Evolutionary conservation across 345 rosid genomes (phyloP), one percentile per base, ranked within the genome.

Genomic region (Hibiscus syriacus): DNA sequence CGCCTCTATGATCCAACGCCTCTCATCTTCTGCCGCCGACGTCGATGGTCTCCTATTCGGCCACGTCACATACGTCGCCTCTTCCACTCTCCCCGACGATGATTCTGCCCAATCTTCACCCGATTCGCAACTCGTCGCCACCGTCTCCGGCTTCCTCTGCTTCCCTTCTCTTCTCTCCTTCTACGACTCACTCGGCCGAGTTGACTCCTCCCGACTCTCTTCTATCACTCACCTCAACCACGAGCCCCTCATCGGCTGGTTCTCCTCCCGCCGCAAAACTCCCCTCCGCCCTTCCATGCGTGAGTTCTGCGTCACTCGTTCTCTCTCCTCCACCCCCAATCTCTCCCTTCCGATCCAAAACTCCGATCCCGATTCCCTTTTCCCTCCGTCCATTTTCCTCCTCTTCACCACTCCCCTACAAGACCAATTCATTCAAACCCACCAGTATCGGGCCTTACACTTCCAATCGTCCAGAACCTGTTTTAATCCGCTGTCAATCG

Each of bases 11-110:
- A 77, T 93, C 69, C 97, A 93, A 58, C 85, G 94, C 41, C 74
- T 82, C 26, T 79, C 90, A 38, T 79, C 97, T 38, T 83, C 92
- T 5, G 71, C 79, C 6, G 84, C 87, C 19, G 91, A 93, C 77
- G 82, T 77, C 22, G 96, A 90, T 70, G 97, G 98, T 66, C 85
- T 93, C 43, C 74, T 93, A 62, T 89, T 84, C 78, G 98, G 97
- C 70, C 86, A 86, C 77, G 76, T 89, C 76, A 79, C 84, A 32
- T 78, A 71, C 36, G 67, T 87, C 76, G 58, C 86, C 56, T 76
- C 92, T 55, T 73, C 94, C 29, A 71, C 85, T 32, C 86, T 90
- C 52, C 72, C 97, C 76, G 97, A 92, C n/a, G n/a, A n/a, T 73
- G 92, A 90, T 67, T 79, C 85, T 48, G 36, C 77, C 60, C 78